Percentiles rank a stretch among this genome's conserved stretches.
Conservation (phyloP, 257 asterid genomes). For the Lithospermum erythrorhizon region DNA sequence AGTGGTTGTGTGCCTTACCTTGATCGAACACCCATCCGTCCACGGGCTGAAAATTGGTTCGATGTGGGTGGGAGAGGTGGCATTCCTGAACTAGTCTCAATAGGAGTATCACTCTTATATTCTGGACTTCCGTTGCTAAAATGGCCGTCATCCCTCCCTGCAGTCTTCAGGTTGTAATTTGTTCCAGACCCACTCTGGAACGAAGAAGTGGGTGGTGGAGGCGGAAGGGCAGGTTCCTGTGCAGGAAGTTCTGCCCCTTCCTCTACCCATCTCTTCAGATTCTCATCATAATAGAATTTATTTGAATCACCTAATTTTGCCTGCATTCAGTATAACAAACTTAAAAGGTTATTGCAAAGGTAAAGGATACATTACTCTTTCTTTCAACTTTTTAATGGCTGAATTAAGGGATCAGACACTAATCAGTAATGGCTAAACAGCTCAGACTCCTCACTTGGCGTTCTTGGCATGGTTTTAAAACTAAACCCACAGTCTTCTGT, state of each 20-base stretch:
- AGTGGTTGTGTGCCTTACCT: conserved; percentile 34
- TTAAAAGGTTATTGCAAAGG: neutral
- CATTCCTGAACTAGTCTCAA: conserved; percentile 61
- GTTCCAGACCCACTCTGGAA: conserved; percentile 59
- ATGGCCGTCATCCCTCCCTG: conserved; percentile 45
- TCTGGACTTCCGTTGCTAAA: conserved; percentile 47
- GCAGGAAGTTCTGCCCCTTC: conserved; percentile 75
- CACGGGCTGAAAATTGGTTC: conserved; percentile 83
- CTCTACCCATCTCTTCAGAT: conserved; percentile 96
- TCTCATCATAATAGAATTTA: conserved; percentile 79
- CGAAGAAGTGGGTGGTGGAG: conserved; percentile 63
- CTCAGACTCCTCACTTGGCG: conserved; percentile 27
- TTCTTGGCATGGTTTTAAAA: conserved; percentile 25
- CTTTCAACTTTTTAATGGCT: neutral
- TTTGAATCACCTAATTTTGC: conserved; percentile 89
- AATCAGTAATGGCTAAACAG: too few relatives aligned
- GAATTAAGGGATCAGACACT: neutral
- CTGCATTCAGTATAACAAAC: conserved; percentile 17
- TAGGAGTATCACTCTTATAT: conserved; percentile 35
- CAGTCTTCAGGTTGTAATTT: conserved; percentile 60
- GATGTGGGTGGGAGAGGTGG: conserved; percentile 93
- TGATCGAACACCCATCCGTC: conserved; percentile 71
- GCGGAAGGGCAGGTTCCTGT: conserved; percentile 60
- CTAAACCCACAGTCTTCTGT: conserved; percentile 37
- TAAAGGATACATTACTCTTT: neutral